Evolutionary conservation across 495 filamentous ascomycete genomes (phyloP), one percentile per base, ranked within the genome.

Genomic region (Chaetomium fimeti): DNA sequence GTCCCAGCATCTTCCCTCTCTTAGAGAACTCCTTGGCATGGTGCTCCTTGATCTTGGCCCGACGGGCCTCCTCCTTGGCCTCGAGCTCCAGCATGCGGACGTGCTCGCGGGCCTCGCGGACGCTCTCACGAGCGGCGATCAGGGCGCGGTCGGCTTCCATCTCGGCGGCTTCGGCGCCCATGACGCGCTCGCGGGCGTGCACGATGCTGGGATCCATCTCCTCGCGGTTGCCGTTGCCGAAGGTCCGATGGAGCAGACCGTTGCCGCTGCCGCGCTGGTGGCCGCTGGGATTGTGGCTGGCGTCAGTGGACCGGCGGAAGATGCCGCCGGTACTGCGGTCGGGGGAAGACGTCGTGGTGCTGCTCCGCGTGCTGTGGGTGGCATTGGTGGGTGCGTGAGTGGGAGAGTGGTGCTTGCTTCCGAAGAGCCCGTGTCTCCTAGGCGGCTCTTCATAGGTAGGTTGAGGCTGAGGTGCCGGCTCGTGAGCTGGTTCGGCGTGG

Each of bases 11-110:
- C 77, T 86, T 83, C n/a, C 83, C 86, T 28, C 85, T 75, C 83
- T 88, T 88, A 32, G 82, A 83, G 25, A 90, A 83, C 62, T 79
- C 78, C 61, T 78, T 83, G 0, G 86, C 87, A 66, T 89, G 82
- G 63, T 81, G 78, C 69, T 87, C 83, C 81, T 90, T 90, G 52
- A 88, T 85, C 77, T 83, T 87, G 24, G 87, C 87, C 18, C 69
- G 60, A 18, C 78, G 71, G 48, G 79, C 78, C 78, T 89, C 85
- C 71, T 89, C 85, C 59, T 80, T 77, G 0, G 86, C 87, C 75
- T 89, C 87, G 40, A 78, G 74, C 75, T 89, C 87, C 8, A 90
- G 74, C 22, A 74, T 73, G 76, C 81, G 84, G 9, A 88, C 85
- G 62, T 89, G 83, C 36, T 86, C 85, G 60, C 81, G 77, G 1